A percentile compares a stretch with the other conserved stretches of the same genome.
Evolutionary conservation across 306 rosid species (phyloP).

Genomic region (Herpetospermum pedunculosum): DNA sequence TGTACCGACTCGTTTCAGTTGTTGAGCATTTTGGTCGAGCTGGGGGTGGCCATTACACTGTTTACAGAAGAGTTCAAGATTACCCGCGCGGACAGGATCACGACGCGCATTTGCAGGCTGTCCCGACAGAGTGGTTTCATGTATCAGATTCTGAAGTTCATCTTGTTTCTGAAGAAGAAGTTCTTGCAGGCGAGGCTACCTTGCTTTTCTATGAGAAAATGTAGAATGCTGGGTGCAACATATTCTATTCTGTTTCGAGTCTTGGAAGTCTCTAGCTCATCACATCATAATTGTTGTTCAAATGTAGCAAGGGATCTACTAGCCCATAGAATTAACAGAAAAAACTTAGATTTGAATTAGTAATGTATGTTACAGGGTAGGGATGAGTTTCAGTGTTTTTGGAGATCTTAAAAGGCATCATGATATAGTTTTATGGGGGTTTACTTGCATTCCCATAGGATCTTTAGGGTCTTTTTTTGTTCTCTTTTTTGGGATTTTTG

Average conservation of each 20-base stretch:
- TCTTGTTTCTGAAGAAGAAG: constrained; percentile 51
- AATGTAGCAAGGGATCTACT: too few relatives aligned
- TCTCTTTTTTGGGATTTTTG: too few relatives aligned
- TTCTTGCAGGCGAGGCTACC: constrained; percentile 79
- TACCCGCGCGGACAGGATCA: constrained; percentile 17
- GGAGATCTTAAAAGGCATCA: too few relatives aligned
- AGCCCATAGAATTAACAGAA: too few relatives aligned
- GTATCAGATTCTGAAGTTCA: constrained; percentile 75
- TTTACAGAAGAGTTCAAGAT: constrained; percentile 45
- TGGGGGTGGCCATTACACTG: constrained; percentile 91
- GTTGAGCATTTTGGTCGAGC: constrained; percentile 82
- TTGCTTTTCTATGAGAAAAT: constrained; percentile 80
- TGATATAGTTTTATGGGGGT: too few relatives aligned
- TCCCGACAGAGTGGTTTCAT: constrained; percentile 44
- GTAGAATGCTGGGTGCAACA: constrained; percentile 18
- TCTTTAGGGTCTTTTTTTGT: too few relatives aligned
- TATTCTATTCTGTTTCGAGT: background rate
- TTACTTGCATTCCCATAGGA: too few relatives aligned
- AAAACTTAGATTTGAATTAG: too few relatives aligned
- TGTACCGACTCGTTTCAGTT: constrained; percentile 62
- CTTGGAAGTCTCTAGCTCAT: too few relatives aligned
- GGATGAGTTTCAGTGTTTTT: too few relatives aligned
- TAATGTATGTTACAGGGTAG: too few relatives aligned
- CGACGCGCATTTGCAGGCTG: constrained; percentile 16
- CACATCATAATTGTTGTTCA: too few relatives aligned